Base-by-base conservation (phyloP, 345 rosid species). In the Sisymbrium irio region DNA sequence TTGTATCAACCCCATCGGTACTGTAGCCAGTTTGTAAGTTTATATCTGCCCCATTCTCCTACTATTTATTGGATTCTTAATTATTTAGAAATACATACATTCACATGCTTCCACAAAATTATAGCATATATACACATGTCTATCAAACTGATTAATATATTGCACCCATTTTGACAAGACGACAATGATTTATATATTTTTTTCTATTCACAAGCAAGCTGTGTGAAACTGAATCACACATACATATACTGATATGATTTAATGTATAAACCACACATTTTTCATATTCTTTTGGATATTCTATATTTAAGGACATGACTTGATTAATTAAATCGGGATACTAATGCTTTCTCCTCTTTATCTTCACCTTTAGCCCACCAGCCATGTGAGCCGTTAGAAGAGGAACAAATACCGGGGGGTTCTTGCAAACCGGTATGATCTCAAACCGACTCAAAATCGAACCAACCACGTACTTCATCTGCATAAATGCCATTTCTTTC, bases 401-500 rank as follows among this genome's bases (percentile, higher is more conserved):
- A 15, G 94, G 91, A 62, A 88, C 81, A 62, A 84, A 87, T 30
- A 79, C 82, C 68, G 89, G 86, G 11, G n/a, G 78, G 4, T 78
- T 72, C 22, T 59, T 10, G 12, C 72, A 15, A 27, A 80, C 78
- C 40, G 80, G 82, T 74, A 37, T 55, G 18, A 83, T 83, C 70
- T 77, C 81, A 47, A 82, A 88, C 77, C 77, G 77, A 45, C 55
- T 80, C 51, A 76, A 14, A 10, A 86, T 73, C 45, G 83, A 83
- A 22, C 82, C 91, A 11, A 85, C 86, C 36, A 85, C 91, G 15
- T 83, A 86, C 76, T 88, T 90, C 96, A 90, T 88, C 72, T 90
- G 90, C 42, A 78, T 75, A 63, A 90, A 84, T 7, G 89, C 93
- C 88, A 88, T 87, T 61, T 90, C 84, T 82, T 88, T 90, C 35